A percentile compares a stretch with the other conserved stretches of the same genome.
phyloP scores from a whole-genome alignment of 2,329 filamentous ascomycete species.

The Aureobasidium sp. region DNA sequence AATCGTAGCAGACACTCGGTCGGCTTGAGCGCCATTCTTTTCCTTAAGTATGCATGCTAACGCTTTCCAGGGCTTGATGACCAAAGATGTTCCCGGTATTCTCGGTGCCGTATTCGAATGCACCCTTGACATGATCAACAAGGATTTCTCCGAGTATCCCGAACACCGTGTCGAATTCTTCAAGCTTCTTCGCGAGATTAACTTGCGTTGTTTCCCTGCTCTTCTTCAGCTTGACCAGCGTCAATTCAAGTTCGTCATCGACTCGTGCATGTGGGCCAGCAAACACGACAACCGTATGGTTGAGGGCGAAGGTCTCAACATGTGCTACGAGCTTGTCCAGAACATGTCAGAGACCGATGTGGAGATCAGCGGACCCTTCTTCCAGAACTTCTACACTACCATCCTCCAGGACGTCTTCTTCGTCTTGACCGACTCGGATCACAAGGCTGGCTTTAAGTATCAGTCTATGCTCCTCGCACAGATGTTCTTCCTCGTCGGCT shows the following conservation, averaged over 20 bases:
- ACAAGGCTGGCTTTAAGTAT: slow-evolving; percentile 98
- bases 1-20: slow-evolving; percentile 45
- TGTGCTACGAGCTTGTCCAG: slow-evolving; percentile 95
- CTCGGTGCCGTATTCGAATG: slow-evolving; percentile 99
- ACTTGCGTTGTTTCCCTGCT: slow-evolving; percentile 92
- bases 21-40: slow-evolving; percentile 1
- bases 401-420: slow-evolving; percentile 98
- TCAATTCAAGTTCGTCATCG: slow-evolving; percentile 99
- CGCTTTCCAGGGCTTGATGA: slow-evolving; percentile 70
- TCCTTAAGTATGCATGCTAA: slow-evolving; percentile 24
- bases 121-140: slow-evolving; percentile 99
- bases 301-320: slow-evolving; percentile 90
- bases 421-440: slow-evolving; percentile 91
- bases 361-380: slow-evolving; percentile 85
- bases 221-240: slow-evolving; percentile 88
- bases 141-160: slow-evolving; percentile 98
- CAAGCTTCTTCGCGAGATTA: slow-evolving; percentile 91
- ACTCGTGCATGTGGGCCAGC: slow-evolving; percentile 99
- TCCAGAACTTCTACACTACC: slow-evolving; percentile 93
- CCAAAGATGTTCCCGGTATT: slow-evolving; percentile 92
- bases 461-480: slow-evolving; percentile 89
- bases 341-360: slow-evolving; percentile 92
- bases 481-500: slow-evolving; percentile 92
- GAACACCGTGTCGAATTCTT: slow-evolving; percentile 99
- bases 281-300: slow-evolving; percentile 99